A percentile compares a stretch with the other conserved stretches of the same genome.
Conservation (phyloP, 306 rosid genomes). For the Prunus campanulata region DNA sequence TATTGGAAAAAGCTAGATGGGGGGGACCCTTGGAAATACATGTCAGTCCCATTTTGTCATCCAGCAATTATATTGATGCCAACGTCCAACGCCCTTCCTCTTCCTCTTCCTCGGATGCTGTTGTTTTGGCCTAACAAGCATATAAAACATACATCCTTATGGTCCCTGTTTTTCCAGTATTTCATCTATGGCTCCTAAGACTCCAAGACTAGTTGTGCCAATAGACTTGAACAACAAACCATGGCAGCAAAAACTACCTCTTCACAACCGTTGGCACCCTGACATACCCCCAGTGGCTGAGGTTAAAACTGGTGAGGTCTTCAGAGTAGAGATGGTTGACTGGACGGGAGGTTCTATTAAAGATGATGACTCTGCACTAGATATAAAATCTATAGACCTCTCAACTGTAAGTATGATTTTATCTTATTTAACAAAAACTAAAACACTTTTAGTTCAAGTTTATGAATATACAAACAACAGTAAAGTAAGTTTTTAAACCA, state of each 20-base stretch:
- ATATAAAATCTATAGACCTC: slow-evolving; percentile 58
- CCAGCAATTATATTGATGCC: slow-evolving; percentile 15
- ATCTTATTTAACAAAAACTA: not conserved
- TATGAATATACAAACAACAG: not conserved
- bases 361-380: slow-evolving; percentile 65
- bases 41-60: slow-evolving; percentile 18
- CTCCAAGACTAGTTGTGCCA: slow-evolving; percentile 54
- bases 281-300: slow-evolving; percentile 55
- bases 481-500: not conserved
- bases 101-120: slow-evolving; percentile 14
- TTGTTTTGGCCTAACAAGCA: not conserved
- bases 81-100: not conserved
- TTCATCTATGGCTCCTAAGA: slow-evolving; percentile 63
- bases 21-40: slow-evolving; percentile 4
- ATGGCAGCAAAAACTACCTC: slow-evolving; percentile 68
- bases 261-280: slow-evolving; percentile 94
- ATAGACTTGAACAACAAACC: slow-evolving; percentile 67
- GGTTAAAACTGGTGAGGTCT: slow-evolving; percentile 44
- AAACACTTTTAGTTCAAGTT: not conserved
- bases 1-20: not conserved
- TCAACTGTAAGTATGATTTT: slow-evolving; percentile 53
- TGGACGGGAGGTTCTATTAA: slow-evolving; percentile 76
- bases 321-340: slow-evolving; percentile 76
- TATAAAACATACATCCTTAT: not conserved
- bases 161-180: not conserved